These are phyloP conservation scores for Clavispora santaluciae DNA, from an alignment of 805 yeast genomes.

Conservation along the genomic window DNA sequence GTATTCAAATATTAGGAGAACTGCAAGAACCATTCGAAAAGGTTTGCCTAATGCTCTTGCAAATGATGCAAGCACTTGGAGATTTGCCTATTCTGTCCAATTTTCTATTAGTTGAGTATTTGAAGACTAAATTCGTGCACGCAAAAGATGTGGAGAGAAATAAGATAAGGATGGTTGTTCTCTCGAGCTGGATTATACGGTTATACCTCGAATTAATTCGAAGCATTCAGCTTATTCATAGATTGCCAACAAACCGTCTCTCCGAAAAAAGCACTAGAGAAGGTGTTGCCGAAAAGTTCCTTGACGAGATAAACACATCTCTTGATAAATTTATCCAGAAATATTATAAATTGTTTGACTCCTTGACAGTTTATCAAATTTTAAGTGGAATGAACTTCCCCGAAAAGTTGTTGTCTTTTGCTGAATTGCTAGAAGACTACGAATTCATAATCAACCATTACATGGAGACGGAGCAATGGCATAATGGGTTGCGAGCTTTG, in stretches of 20 bases:
- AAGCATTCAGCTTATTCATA: conserved; percentile 33
- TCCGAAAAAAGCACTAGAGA: not conserved
- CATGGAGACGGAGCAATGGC: conserved; percentile 69
- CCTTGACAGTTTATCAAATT: conserved; percentile 65
- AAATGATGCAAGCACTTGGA: conserved; percentile 5
- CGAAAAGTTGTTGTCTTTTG: conserved; percentile 60
- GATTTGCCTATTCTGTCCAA: conserved; percentile 17
- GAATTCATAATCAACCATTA: conserved; percentile 66
- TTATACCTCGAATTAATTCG: conserved; percentile 46
- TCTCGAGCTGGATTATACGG: conserved; percentile 67
- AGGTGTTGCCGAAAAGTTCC: not conserved
- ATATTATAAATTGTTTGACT: conserved; percentile 52
- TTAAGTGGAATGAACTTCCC: conserved; percentile 62
- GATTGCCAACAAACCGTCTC: not conserved
- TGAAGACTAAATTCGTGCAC: conserved; percentile 25
- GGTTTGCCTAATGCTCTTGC: conserved; percentile 50
- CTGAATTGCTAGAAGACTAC: conserved; percentile 63
- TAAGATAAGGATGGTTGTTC: conserved; percentile 35
- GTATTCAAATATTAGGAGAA: conserved; percentile 46
- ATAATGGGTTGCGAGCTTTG: conserved; percentile 57
- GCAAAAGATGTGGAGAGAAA: conserved; percentile 23
- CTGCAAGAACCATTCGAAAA: conserved; percentile 67
- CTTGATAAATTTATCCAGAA: conserved; percentile 48
- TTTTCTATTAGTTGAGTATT: conserved; percentile 29
- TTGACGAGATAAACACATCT: not conserved